These are phyloP conservation scores for Avena insularis DNA, from an alignment of 176 grass and related monocot species.

Conservation along the genomic window DNA sequence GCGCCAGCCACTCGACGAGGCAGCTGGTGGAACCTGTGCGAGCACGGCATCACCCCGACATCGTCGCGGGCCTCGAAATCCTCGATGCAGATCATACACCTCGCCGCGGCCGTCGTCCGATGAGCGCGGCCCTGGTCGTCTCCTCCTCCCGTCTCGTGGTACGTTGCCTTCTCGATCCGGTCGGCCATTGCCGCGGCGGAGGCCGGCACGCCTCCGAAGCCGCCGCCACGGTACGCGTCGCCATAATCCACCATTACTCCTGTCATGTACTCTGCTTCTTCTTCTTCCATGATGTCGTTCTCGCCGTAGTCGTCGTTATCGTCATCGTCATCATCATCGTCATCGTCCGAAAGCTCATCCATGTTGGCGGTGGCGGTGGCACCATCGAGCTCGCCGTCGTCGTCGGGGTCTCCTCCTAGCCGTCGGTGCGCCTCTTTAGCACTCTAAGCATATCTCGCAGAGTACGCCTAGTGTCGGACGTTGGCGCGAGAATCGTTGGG, in stretches of 20 bases:
- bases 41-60: neutral
- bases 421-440: too few relatives aligned
- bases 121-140: neutral
- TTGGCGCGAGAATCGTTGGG: too few relatives aligned
- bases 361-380: neutral
- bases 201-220: neutral
- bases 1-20: neutral
- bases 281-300: neutral
- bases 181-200: neutral
- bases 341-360: neutral
- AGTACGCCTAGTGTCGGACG: too few relatives aligned
- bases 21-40: neutral
- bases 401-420: neutral
- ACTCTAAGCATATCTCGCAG: too few relatives aligned
- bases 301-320: too few relatives aligned
- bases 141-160: neutral
- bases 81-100: neutral
- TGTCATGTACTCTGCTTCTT: too few relatives aligned
- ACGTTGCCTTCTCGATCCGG: neutral
- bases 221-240: neutral
- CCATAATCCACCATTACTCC: neutral
- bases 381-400: neutral
- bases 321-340: neutral
- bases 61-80: neutral
- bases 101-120: neutral